phyloP scores from a whole-genome alignment of 192 early-diverging fungal species.

The Podila minutissima region DNA sequence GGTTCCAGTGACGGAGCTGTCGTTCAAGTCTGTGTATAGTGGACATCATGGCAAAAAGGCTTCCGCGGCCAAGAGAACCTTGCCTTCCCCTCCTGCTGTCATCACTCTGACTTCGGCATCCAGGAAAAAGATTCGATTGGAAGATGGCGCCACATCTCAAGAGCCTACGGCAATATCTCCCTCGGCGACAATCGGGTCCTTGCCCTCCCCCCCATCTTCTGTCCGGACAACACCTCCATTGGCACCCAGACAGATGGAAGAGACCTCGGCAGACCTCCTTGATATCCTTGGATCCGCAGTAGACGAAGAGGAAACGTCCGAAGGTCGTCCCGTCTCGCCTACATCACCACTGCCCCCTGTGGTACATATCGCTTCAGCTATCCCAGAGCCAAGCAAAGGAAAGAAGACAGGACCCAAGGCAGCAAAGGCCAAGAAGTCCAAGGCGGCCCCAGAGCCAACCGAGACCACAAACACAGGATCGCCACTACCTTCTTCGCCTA shows the following conservation, averaged over 20 bases:
- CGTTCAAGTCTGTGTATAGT: not conserved
- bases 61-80: not conserved
- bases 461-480: not conserved
- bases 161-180: constrained; percentile 11
- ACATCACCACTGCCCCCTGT: constrained; percentile 8
- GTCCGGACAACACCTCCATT: constrained; percentile 29
- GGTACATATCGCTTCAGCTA: not conserved
- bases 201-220: constrained; percentile 37
- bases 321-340: constrained; percentile 16
- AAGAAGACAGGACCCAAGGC: too few relatives aligned
- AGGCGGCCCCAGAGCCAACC: too few relatives aligned
- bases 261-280: not conserved
- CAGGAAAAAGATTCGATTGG: not conserved
- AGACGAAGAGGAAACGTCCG: not conserved
- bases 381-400: not conserved
- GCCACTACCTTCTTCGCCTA: not conserved
- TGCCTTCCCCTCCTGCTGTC: not conserved
- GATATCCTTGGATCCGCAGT: not conserved
- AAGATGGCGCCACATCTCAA: not conserved
- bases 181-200: not conserved
- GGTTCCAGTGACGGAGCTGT: constrained; percentile 5
- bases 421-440: too few relatives aligned
- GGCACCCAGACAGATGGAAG: constrained; percentile 12
- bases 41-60: constrained; percentile 7
- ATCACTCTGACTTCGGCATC: constrained; percentile 7